Base-by-base conservation (phyloP, 768 basidiomycete species). In the Lactarius tabidus region DNA sequence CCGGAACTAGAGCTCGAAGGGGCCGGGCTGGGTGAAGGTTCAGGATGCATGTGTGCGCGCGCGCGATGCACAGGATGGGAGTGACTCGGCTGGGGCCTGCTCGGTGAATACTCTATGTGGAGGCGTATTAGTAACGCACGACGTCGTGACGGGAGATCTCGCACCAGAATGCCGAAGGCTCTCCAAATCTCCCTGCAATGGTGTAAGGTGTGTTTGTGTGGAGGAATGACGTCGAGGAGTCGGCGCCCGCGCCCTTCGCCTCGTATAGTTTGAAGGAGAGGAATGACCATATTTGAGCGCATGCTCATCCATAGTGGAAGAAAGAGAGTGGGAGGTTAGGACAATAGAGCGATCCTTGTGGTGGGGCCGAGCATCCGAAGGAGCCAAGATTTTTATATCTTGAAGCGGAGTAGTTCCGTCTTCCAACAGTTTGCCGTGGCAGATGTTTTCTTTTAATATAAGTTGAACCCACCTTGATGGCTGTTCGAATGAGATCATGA, bases 251-350 rank as follows among this genome's bases (percentile, higher is more conserved):
- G 48, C 55, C 57, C 65, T 57, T 60, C 55, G 36, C 33, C 48
- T 48, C 60, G n/a, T 29, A 60, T 51, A 53, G 17, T 39, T 48
- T 4, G 60, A 51, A 62, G 60, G 33, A 58, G 64, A 65, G 59
- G 15, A 1, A 59, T 53, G 23, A 45, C 39, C 57, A 36, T 51
- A 45, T 58, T 28, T 38, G 38, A 43, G 41, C 38, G 41, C 57
- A 62, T 62, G 60, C 45, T 66, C 65, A 59, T 66, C 65, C 65
- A 66, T 66, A 31, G 51, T 38, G 48, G 60, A 66, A 28, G 57
- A 61, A 66, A 53, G 28, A 53, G 48, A 23, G 53, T 55, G 10
- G 10, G 54, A 55, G 31, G 63, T 36, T 66, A 39, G 14, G 57
- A 62, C 36, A 36, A 43, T 10, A 53, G 51, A 62, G 60, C 52